A percentile compares a stretch with the other conserved stretches of the same genome.
phyloP scores from a whole-genome alignment of 2,329 filamentous ascomycete genomes.

The Chalara sp. region DNA sequence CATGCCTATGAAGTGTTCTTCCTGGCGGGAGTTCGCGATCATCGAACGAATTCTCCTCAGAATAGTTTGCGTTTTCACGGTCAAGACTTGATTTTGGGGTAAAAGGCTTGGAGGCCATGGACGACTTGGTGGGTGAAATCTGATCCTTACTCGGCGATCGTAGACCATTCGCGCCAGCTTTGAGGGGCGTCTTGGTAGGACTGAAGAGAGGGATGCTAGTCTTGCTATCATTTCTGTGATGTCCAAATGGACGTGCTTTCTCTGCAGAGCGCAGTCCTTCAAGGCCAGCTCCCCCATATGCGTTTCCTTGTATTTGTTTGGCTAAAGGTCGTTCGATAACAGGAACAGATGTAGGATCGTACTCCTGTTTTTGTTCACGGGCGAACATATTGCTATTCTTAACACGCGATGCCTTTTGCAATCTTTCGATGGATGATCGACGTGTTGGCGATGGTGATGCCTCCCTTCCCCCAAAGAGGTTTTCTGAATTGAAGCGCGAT shows the following conservation, averaged over 20 bases:
- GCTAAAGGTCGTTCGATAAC: constrained; percentile 77
- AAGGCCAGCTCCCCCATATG: constrained; percentile 53
- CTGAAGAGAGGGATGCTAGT: constrained; percentile 51
- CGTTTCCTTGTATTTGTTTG: constrained; percentile 65
- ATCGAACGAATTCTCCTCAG: constrained; percentile 55
- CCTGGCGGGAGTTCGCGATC: constrained; percentile 53
- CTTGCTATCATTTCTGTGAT: constrained; percentile 51
- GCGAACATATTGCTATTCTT: constrained; percentile 98
- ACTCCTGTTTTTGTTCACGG: constrained; percentile 85
- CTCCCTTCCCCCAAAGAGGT: constrained; percentile 53
- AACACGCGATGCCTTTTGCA: constrained; percentile 90
- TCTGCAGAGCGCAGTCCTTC: constrained; percentile 46
- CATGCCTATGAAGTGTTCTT: constrained; percentile 69
- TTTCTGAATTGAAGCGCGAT: constrained; percentile 61
- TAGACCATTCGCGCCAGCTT: constrained; percentile 21
- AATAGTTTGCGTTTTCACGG: constrained; percentile 61
- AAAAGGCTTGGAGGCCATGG: constrained; percentile 63
- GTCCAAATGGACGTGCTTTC: constrained; percentile 33
- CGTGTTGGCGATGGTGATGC: constrained; percentile 61
- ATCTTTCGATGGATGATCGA: constrained; percentile 87
- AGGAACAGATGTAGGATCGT: constrained; percentile 74
- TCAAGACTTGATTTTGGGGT: constrained; percentile 59
- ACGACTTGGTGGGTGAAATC: constrained; percentile 81
- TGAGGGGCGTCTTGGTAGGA: constrained; percentile 36
- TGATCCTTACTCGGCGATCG: constrained; percentile 61